Base-by-base conservation (phyloP, 257 asterid species). In the Leptodermis oblonga region DNA sequence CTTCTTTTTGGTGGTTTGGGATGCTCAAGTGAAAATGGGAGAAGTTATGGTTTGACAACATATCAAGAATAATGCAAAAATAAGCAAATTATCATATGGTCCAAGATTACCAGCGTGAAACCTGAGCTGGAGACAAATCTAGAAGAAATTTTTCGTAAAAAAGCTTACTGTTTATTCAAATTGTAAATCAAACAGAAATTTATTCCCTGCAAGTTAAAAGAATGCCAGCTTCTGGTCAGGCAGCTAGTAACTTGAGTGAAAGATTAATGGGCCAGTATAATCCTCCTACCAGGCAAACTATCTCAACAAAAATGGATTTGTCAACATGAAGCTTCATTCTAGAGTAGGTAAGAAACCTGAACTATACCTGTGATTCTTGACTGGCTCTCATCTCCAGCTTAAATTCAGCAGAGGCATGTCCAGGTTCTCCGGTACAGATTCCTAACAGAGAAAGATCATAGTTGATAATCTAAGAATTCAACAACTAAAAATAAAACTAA, bases 311-410 rank as follows among this genome's bases (percentile, higher is more conserved):
- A 3, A 39, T 36, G 59, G 22, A 42, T 34, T 46, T 26, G 37
- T 60, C 53, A 71, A 28, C 31, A 14, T 25, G 23, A 39, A 15
- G 30, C 26, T 62, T 49, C 43, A 72, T n/a, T 6, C 23, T 7
- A 51, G 22, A 31, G 42, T 26, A 43, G 59, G 28, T 42, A 69
- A 51, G 62, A 46, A 45, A 51, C 52, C 56, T 76, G 55, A 39
- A 66, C 70, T 72, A 20, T 85, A 92, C 98, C 96, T 85, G 81
- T 60, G 83, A 65, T 64, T 85, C 86, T 71, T 79, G 68, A 55
- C 67, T 41, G 14, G 80, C 85, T 70, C 48, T 70, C 54, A 63
- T 73, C 71, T 63, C 84, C 52, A 63, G 69, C 71, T 78, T 79
- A 58, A 78, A 39, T 66, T 74, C 82, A 74, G 69, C 73, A 63